Conservation (phyloP, 208 protist species). For the Phytomonas sp. region DNA sequence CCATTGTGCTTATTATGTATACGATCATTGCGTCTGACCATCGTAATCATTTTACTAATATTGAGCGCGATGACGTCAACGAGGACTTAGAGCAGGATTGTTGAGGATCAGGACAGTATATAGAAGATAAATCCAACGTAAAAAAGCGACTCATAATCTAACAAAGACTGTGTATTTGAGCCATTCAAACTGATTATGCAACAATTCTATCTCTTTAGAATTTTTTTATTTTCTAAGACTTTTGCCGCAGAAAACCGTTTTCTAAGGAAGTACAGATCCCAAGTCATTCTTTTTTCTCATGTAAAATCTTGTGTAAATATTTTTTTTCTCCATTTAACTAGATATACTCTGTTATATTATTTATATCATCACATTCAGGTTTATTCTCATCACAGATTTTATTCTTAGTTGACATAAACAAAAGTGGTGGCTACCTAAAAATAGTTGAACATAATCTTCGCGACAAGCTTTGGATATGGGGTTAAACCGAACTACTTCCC, state of each 20-base stretch:
- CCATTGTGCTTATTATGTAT: background rate
- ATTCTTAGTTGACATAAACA: background rate
- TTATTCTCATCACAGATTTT: background rate
- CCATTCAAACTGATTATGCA: background rate
- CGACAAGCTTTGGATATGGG: background rate
- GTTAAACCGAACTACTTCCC: background rate
- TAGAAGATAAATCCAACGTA: background rate
- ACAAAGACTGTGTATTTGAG: slow-evolving; percentile 6
- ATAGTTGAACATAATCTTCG: background rate
- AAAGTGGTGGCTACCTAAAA: background rate
- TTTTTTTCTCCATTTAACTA: background rate
- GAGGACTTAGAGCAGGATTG: background rate
- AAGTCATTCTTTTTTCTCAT: background rate
- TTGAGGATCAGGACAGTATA: background rate
- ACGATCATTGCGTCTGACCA: background rate
- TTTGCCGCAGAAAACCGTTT: background rate
- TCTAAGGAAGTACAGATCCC: background rate
- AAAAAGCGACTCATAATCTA: background rate
- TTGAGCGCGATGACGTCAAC: background rate
- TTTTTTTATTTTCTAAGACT: slow-evolving; percentile 8
- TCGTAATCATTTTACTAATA: background rate
- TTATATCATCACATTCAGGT: background rate
- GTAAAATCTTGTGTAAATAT: background rate
- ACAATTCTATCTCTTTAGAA: background rate
- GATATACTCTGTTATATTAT: background rate